A percentile compares a stretch with the other conserved stretches of the same genome.
These are phyloP conservation scores for Discostella pseudostelligera DNA, from an alignment of 108 stramenopile genomes.

Conservation along the genomic window DNA sequence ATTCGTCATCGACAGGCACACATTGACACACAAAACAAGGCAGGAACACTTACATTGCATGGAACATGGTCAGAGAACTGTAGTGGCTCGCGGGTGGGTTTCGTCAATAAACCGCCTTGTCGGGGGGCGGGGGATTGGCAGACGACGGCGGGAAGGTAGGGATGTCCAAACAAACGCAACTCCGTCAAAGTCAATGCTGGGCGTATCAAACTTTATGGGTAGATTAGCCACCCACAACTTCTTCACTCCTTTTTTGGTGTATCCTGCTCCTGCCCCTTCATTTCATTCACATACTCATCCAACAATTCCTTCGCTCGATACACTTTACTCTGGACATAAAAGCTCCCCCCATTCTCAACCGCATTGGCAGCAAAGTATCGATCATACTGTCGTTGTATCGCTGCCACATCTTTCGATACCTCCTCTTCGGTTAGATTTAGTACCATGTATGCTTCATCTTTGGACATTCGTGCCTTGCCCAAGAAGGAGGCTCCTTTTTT, in stretches of 20 bases:
- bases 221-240: too few species aligned
- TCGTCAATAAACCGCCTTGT: too few species aligned
- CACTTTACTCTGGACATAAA: constrained; percentile 98
- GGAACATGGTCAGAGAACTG: too few species aligned
- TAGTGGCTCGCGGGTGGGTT: too few species aligned
- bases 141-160: too few species aligned
- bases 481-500: constrained; percentile 40
- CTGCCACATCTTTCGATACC: constrained; percentile 37
- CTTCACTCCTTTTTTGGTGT: constrained; percentile 16
- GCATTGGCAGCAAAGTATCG: constrained; percentile 92
- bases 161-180: too few species aligned
- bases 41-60: too few species aligned
- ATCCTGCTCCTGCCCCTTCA: constrained; percentile 54
- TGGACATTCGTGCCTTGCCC: constrained; percentile 51
- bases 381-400: constrained; percentile 73
- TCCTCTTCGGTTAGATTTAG: constrained; percentile 69
- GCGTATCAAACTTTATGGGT: too few species aligned
- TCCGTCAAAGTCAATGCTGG: too few species aligned
- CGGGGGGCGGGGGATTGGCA: too few species aligned
- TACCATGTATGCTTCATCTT: constrained; percentile 64
- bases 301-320: constrained; percentile 93
- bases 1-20: constrained; percentile 21
- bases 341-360: constrained; percentile 92
- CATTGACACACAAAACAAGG: too few species aligned
- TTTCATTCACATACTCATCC: constrained; percentile 66